Base-by-base conservation (phyloP, 2,329 filamentous ascomycete species). In the Trichophyton schoenleinii region DNA sequence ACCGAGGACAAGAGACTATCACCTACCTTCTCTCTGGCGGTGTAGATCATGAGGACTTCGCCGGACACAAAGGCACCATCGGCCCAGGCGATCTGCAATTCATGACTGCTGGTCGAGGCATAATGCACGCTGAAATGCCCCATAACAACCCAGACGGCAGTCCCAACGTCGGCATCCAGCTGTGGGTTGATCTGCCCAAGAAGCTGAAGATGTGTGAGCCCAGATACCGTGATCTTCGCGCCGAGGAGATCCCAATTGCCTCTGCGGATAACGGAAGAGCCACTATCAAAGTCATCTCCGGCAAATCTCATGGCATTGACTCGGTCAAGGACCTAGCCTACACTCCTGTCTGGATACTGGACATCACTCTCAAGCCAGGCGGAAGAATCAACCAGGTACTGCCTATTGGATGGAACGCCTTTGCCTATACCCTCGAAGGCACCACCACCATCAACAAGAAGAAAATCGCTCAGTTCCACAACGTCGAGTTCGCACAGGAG, bases 121-220 rank as follows among this genome's bases (percentile, higher is more conserved):
- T 97, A 68, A 88, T 96, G 74, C 94, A 97, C 74, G 89, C 91
- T 42, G 92, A 97, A 76, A 96, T 97, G 91, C 92, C 92, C 8
- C 82, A 83, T 60, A 84, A 88, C 70, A 89, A 90, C 71, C 72
- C 80, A 0, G 88, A 94, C 71, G 89, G 89, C 58, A 83, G 79
- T 61, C 78, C 87, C 63, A 96, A 91, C 72, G 81, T 95, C 60
- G 92, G 92, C 38, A 83, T 97, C 76, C 94, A 97, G 78, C 80
- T 97, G 22, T 97, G 94, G 92, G 91, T 97, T 55, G 92, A 97
- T 72, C 78, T 44, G 9, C 92, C 94, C 4, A 77, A 84, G 69
- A 75, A 86, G 42, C 80, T 96, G 60, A 97, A 97, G 80, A 80
- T 79, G 66, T 95, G 89, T 77, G 92, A 97, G 74, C 92, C 92